Evolutionary conservation across 2,329 filamentous ascomycete genomes (phyloP).

Genomic region (Mycosphaerelloides madeirae): DNA sequence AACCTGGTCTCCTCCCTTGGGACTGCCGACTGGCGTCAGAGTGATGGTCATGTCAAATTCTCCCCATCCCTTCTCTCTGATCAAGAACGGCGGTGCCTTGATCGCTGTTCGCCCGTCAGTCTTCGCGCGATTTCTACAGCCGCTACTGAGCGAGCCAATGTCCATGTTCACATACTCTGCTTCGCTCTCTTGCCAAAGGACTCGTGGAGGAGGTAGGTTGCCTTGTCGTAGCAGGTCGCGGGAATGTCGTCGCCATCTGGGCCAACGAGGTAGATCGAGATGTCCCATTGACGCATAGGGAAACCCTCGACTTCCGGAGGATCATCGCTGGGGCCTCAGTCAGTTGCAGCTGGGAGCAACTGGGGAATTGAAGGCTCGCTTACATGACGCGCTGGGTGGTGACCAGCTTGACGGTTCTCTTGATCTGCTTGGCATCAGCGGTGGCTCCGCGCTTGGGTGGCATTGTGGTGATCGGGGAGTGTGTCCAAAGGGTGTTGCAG

Average conservation of each 20-base stretch:
- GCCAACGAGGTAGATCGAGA: slow-evolving; percentile 78
- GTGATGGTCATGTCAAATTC: slow-evolving; percentile 95
- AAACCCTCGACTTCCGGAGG: slow-evolving; percentile 79
- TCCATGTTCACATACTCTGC: slow-evolving; percentile 46
- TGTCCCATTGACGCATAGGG: slow-evolving; percentile 88
- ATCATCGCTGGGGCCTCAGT: slow-evolving; percentile 57
- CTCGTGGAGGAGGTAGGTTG: slow-evolving; percentile 86
- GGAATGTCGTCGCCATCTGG: slow-evolving; percentile 79
- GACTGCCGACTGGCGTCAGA: slow-evolving; percentile 62
- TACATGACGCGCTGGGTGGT: slow-evolving; percentile 89
- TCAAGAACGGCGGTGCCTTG: slow-evolving; percentile 79
- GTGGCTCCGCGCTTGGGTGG: slow-evolving; percentile 10
- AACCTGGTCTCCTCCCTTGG: slow-evolving; percentile 77
- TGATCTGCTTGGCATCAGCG: slow-evolving; percentile 32
- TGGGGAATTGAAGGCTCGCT: slow-evolving; percentile 32
- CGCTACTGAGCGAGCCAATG: neutral
- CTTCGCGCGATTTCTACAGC: neutral
- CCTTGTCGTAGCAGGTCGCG: slow-evolving; percentile 85
- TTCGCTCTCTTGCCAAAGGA: slow-evolving; percentile 77
- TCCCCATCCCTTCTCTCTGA: slow-evolving; percentile 94
- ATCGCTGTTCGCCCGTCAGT: slow-evolving; percentile 49
- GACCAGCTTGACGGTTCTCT: slow-evolving; percentile 87
- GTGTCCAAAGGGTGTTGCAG: slow-evolving; percentile 2
- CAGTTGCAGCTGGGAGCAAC: slow-evolving; percentile 9
- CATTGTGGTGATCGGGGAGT: slow-evolving; percentile 8